Evolutionary conservation across 1,139 yeast genomes (phyloP).

Genomic region (Geotrichum cucujoidarum): DNA sequence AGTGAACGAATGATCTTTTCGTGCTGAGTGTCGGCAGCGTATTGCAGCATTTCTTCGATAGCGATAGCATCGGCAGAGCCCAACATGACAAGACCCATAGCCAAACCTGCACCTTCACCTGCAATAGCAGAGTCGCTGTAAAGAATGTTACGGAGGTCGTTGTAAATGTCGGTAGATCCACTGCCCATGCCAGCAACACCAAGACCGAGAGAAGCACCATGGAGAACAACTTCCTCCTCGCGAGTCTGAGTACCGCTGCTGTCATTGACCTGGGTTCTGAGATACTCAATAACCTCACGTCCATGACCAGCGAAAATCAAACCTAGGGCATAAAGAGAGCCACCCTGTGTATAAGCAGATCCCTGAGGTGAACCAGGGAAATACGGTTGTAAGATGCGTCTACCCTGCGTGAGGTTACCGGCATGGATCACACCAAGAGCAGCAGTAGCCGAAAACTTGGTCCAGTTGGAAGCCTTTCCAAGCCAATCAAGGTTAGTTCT

Average conservation of each 20-base stretch:
- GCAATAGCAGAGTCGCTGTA: conserved; percentile 91
- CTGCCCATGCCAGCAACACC: conserved; percentile 98
- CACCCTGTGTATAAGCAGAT: conserved; percentile 80
- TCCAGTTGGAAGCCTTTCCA: conserved; percentile 97
- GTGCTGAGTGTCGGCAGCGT: conserved; percentile 94
- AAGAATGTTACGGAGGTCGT: conserved; percentile 75
- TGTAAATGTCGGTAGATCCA: conserved; percentile 67
- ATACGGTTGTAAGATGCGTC: conserved; percentile 81
- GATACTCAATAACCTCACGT: conserved; percentile 73
- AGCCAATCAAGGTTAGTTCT: conserved; percentile 91
- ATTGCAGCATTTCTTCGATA: conserved; percentile 76
- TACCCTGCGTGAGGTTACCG: conserved; percentile 90
- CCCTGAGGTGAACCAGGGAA: conserved; percentile 69
- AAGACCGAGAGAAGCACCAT: conserved; percentile 93
- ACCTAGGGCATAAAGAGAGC: conserved; percentile 90
- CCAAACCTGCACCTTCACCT: conserved; percentile 94
- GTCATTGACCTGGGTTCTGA: conserved; percentile 68
- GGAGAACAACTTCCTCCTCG: conserved; percentile 81
- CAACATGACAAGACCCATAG: conserved; percentile 93
- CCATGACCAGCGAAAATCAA: conserved; percentile 96
- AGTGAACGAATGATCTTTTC: conserved; percentile 91
- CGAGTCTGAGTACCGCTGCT: conserved; percentile 49
- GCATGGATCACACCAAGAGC: conserved; percentile 96
- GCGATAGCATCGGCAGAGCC: conserved; percentile 82
- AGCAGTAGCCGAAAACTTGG: conserved; percentile 95